Conservation (phyloP, 2,329 filamentous ascomycete species). For the Verticillium klebahnii region DNA sequence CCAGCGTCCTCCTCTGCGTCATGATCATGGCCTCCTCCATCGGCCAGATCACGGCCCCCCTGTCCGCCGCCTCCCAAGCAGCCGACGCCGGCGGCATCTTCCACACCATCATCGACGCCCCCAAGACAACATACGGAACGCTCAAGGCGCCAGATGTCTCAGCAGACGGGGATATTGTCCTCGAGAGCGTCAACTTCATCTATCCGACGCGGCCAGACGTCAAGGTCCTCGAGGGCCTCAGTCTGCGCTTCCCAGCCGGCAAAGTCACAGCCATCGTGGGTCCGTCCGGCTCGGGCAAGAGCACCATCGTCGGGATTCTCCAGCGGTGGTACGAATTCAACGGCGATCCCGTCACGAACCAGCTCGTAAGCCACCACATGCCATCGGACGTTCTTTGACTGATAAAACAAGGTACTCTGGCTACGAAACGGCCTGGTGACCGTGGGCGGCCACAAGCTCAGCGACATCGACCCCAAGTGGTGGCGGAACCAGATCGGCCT, state of each 20-base stretch:
- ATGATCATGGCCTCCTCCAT: constrained; percentile 30
- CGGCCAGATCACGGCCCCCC: constrained; percentile 31
- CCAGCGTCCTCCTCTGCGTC: constrained; percentile 28
- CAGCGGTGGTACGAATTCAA: constrained; percentile 31
- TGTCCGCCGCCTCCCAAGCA: constrained; percentile 27
- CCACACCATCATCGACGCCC: constrained; percentile 23
- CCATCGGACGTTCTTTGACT: background rate
- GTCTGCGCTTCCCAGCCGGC: constrained; percentile 15
- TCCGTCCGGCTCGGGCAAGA: constrained; percentile 38
- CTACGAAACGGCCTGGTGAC: constrained; percentile 8
- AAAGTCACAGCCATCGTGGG: constrained; percentile 34
- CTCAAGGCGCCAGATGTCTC: constrained; percentile 15
- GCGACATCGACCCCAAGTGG: constrained; percentile 28
- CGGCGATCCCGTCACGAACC: constrained; percentile 3
- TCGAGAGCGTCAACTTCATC: constrained; percentile 18
- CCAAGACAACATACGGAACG: constrained; percentile 12
- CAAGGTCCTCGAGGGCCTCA: constrained; percentile 27
- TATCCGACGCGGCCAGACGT: constrained; percentile 23
- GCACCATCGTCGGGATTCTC: constrained; percentile 35
- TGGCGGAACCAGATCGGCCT: constrained; percentile 41
- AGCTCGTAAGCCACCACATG: background rate
- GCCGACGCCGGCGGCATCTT: constrained; percentile 23
- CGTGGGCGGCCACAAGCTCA: constrained; percentile 11
- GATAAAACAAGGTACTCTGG: background rate
- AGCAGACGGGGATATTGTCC: constrained; percentile 11